These are phyloP conservation scores for Tolypocladium capitatum DNA, from an alignment of 2,329 filamentous ascomycete species.

Conservation along the genomic window DNA sequence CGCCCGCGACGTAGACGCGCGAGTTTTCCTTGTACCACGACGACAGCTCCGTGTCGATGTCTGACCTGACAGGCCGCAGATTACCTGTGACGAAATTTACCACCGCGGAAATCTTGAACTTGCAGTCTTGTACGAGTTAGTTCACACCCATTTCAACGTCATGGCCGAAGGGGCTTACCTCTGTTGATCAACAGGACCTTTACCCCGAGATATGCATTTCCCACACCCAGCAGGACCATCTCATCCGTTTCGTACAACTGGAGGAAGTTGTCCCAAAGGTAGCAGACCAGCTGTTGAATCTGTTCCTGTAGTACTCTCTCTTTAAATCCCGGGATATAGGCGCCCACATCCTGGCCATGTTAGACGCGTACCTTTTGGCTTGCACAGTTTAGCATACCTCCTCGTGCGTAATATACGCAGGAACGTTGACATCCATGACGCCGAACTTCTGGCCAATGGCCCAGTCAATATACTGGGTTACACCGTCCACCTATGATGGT, in stretches of 20 bases:
- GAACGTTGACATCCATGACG: constrained; percentile 85
- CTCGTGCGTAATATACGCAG: constrained; percentile 56
- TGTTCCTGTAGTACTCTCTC: constrained; percentile 40
- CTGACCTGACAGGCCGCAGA: constrained; percentile 66
- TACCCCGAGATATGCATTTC: constrained; percentile 76
- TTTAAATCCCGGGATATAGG: constrained; percentile 29
- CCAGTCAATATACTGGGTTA: constrained; percentile 75
- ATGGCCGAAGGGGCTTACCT: constrained; percentile 33
- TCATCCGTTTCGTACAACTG: constrained; percentile 60
- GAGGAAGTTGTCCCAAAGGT: constrained; percentile 95
- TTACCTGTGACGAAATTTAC: constrained; percentile 72
- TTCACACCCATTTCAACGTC: not conserved
- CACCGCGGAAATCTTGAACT: constrained; percentile 54
- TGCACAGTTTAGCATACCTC: constrained; percentile 28
- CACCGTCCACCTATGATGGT: constrained; percentile 56
- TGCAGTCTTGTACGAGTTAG: constrained; percentile 37
- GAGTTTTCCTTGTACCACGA: constrained; percentile 79
- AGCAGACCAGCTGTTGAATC: constrained; percentile 63
- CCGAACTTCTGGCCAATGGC: constrained; percentile 63
- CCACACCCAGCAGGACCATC: constrained; percentile 77
- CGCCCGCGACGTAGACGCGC: constrained; percentile 59
- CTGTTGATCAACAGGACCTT: constrained; percentile 68
- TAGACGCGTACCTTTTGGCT: not conserved
- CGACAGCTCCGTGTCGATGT: constrained; percentile 58
- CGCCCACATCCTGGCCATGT: constrained; percentile 29